A percentile compares a stretch with the other conserved stretches of the same genome.
Evolutionary conservation across 495 filamentous ascomycete species (phyloP).

Genomic region (Aspergillus funiculosus): DNA sequence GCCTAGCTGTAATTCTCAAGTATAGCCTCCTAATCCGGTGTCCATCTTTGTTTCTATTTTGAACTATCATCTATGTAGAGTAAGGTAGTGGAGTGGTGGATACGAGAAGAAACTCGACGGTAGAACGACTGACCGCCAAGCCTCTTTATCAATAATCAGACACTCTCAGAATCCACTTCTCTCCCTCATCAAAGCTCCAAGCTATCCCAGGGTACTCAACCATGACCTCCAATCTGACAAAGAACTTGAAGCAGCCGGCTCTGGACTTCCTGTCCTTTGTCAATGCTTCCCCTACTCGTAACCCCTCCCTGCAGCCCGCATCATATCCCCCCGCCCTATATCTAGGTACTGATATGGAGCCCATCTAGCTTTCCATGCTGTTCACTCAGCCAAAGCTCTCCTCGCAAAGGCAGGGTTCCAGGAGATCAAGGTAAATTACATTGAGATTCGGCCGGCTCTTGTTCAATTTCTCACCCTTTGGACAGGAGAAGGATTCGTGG

Average conservation of each 20-base stretch:
- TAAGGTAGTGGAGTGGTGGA: too few species aligned
- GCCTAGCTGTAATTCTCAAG: too few species aligned
- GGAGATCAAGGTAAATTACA: constrained; percentile 58
- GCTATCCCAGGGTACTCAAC: constrained; percentile 25
- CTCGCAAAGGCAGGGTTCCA: constrained; percentile 78
- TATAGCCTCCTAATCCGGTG: too few species aligned
- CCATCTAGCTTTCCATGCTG: constrained; percentile 88
- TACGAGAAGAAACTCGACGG: too few species aligned
- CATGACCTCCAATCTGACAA: constrained; percentile 48
- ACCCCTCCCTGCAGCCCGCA: constrained; percentile 20
- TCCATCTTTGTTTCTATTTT: too few species aligned
- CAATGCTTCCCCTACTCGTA: constrained; percentile 93
- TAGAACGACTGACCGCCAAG: constrained; percentile 20
- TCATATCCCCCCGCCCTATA: neutral
- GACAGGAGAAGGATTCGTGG: constrained; percentile 84
- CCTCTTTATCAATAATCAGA: neutral
- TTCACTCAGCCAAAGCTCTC: constrained; percentile 66
- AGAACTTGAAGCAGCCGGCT: constrained; percentile 54
- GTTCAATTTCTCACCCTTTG: constrained; percentile 2
- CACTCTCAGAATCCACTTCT: neutral
- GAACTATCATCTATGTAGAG: too few species aligned
- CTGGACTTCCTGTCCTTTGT: constrained; percentile 89
- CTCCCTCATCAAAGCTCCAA: constrained; percentile 11
- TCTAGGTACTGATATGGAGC: constrained; percentile 24
- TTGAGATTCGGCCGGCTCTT: neutral